Evolutionary conservation across 352 stramenopile genomes (phyloP), one percentile per base, ranked within the genome.

Genomic region (Pythium graminicola): DNA sequence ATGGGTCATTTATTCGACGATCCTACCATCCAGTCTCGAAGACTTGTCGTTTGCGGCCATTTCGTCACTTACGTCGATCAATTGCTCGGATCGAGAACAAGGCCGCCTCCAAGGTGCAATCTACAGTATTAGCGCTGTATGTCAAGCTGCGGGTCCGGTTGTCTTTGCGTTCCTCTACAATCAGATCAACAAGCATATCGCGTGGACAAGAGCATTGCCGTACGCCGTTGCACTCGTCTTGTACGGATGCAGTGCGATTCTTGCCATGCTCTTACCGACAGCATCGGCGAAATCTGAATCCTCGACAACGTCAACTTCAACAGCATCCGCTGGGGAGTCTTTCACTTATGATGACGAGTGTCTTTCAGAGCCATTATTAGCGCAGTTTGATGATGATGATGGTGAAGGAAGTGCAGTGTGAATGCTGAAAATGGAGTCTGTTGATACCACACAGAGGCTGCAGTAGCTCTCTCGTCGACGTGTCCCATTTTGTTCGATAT

Each of bases 11-110:
- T 89, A 80, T 39, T 56, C 73, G 1, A 43, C 81, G 9, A 65
- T 57, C 2, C 47, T 72, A 11, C 65, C 65, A 6, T 69, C 60
- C 1, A 76, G 72, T 38, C 66, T 91, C 17, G 69, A 75, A 2
- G 76, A 86, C 40, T 43, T 91, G 6, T 85, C 77, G 0, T 88
- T 89, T 59, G 74, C 77, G 6, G 78, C 78, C 14, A 84, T 81
- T 29, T 73, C 70, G 53, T 84, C 73, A 6, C 64, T 84, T 50
- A 81, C 81, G 62, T 84, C 73, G 22, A 66, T 78, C 58, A 80
- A 84, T 40, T 69, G 63, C 16, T 88, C 74, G 8, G 75, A 85
- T 32, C 64, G 76, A 62, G 77, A 91, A 33, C 80, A 91, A 80
- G 80, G 80, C 8, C 76, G 74, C 6, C 60, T 91, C 0, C 80